These are phyloP conservation scores for Hibiscus mutabilis DNA, from an alignment of 345 rosid genomes.

Conservation along the genomic window DNA sequence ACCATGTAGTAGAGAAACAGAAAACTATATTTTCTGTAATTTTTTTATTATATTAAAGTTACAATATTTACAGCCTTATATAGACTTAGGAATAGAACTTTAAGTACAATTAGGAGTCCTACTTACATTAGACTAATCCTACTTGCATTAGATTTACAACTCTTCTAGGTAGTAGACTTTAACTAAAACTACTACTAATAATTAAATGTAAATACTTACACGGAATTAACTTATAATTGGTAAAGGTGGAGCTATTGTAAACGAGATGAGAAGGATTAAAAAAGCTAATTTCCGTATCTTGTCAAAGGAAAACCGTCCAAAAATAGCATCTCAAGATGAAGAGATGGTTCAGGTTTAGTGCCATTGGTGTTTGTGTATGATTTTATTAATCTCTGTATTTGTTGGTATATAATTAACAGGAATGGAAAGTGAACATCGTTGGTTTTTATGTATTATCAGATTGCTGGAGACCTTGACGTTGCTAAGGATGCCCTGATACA, in stretches of 20 bases:
- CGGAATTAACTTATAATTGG: too few relatives aligned
- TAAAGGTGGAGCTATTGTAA: slow-evolving; percentile 81
- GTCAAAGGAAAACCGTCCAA: slow-evolving; percentile 83
- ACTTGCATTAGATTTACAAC: too few relatives aligned
- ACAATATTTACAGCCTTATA: too few relatives aligned
- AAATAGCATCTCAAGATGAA: slow-evolving; percentile 81
- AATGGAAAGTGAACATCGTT: background rate
- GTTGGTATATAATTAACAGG: background rate
- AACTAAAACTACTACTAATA: too few relatives aligned
- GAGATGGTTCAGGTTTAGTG: slow-evolving; percentile 92
- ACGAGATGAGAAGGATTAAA: slow-evolving; percentile 82
- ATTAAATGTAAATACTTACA: too few relatives aligned
- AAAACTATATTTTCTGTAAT: too few relatives aligned
- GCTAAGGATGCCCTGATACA: slow-evolving; percentile 94
- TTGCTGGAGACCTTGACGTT: slow-evolving; percentile 87
- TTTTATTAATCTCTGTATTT: slow-evolving; percentile 9
- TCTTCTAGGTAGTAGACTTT: too few relatives aligned
- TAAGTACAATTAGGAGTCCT: too few relatives aligned
- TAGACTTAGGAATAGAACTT: too few relatives aligned
- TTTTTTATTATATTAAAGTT: too few relatives aligned
- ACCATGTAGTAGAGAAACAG: too few relatives aligned
- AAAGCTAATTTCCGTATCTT: slow-evolving; percentile 89
- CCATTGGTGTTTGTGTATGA: slow-evolving; percentile 2
- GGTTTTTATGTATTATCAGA: slow-evolving; percentile 38
- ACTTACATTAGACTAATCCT: too few relatives aligned